Percentiles rank a stretch among this genome's conserved stretches.
These are phyloP conservation scores for Tolypocladium amazonense DNA, from an alignment of 2,329 filamentous ascomycete species.

Conservation along the genomic window DNA sequence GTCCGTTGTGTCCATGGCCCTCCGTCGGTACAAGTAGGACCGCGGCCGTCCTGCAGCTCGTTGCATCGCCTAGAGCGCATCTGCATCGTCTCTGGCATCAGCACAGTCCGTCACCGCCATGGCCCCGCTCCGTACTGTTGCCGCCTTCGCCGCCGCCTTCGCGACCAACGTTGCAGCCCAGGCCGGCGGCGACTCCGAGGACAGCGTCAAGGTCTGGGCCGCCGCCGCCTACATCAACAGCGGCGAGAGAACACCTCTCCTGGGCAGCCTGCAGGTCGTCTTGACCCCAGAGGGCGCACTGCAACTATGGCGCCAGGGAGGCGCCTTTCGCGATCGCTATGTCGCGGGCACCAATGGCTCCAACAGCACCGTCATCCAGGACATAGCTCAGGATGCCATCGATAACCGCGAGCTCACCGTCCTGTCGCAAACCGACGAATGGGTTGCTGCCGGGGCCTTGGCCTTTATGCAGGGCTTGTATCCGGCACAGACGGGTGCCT, in stretches of 20 bases:
- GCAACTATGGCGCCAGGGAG: conserved; percentile 39
- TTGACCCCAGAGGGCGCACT: conserved; percentile 44
- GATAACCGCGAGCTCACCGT: conserved; percentile 37
- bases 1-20: background rate
- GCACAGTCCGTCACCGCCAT: conserved; percentile 4
- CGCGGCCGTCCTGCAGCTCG: background rate
- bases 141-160: conserved; percentile 3
- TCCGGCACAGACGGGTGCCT: conserved; percentile 47
- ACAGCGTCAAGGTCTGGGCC: conserved; percentile 34
- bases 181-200: conserved; percentile 12
- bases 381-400: conserved; percentile 31
- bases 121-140: conserved; percentile 6
- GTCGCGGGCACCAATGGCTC: conserved; percentile 15
- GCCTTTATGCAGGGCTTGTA: conserved; percentile 82
- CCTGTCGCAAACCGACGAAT: conserved; percentile 28
- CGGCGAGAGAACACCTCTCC: conserved; percentile 41
- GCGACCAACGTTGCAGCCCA: conserved; percentile 16
- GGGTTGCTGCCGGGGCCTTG: conserved; percentile 55
- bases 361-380: conserved; percentile 25
- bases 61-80: background rate
- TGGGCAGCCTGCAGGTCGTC: conserved; percentile 15
- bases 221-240: conserved; percentile 37
- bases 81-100: background rate
- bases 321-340: conserved; percentile 38
- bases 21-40: background rate